Evolutionary conservation across 2,329 filamentous ascomycete genomes (phyloP).

Genomic region (Westerdykella ornata): DNA sequence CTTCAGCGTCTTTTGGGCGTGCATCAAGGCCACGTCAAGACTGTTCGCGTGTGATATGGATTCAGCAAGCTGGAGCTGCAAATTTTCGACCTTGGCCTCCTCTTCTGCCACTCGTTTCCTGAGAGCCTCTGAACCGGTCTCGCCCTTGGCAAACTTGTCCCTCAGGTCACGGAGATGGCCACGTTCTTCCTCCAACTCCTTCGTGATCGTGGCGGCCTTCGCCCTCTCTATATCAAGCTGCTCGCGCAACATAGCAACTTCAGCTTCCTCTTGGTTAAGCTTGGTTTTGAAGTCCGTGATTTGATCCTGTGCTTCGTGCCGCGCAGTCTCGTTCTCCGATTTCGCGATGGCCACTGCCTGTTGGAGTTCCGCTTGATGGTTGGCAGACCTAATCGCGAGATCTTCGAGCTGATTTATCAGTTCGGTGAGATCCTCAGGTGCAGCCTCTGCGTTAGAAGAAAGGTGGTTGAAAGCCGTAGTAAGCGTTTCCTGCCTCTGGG

Average conservation of each 20-base stretch:
- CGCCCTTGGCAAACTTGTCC: slow-evolving; percentile 69
- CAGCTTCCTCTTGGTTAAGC: slow-evolving; percentile 34
- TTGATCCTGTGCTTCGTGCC: slow-evolving; percentile 36
- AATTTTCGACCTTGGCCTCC: slow-evolving; percentile 60
- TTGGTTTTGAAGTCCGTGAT: slow-evolving; percentile 34
- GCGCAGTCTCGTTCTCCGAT: slow-evolving; percentile 42
- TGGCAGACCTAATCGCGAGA: slow-evolving; percentile 38
- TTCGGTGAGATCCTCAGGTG: slow-evolving; percentile 34
- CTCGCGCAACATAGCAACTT: slow-evolving; percentile 34
- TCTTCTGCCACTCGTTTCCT: slow-evolving; percentile 69
- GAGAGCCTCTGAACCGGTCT: slow-evolving; percentile 73
- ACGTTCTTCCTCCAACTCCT: slow-evolving; percentile 59
- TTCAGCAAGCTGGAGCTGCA: slow-evolving; percentile 65
- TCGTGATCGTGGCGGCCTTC: slow-evolving; percentile 42
- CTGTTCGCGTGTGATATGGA: slow-evolving; percentile 69
- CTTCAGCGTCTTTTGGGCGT: slow-evolving; percentile 60
- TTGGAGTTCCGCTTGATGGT: slow-evolving; percentile 41
- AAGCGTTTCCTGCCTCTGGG: slow-evolving; percentile 25
- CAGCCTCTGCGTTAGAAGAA: slow-evolving; percentile 22
- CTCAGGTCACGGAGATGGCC: slow-evolving; percentile 63
- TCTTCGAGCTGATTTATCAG: slow-evolving; percentile 42
- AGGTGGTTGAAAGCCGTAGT: slow-evolving; percentile 35
- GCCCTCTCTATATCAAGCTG: slow-evolving; percentile 45
- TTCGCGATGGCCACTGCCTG: slow-evolving; percentile 44
- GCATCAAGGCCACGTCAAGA: slow-evolving; percentile 67